Evolutionary conservation across 2,329 filamentous ascomycete genomes (phyloP).

Genomic region (Trichoderma endophyticum): DNA sequence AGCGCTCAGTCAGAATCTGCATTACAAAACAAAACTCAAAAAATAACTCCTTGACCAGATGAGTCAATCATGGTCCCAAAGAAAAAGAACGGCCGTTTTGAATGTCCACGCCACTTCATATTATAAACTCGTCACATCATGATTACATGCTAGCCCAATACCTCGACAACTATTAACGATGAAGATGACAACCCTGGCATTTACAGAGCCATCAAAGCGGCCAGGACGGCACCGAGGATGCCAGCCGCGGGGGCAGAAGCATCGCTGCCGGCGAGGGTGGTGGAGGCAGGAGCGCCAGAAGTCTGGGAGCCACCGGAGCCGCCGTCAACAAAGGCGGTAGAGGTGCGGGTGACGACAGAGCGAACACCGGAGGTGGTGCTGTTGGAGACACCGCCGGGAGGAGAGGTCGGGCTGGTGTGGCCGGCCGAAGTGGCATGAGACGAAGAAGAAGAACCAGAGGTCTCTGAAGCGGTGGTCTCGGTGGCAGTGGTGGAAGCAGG

Average conservation of each 20-base stretch:
- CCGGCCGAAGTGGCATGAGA: conserved; percentile 12
- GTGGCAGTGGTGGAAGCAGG: not conserved
- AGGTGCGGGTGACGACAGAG: conserved; percentile 20
- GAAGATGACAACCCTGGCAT: not conserved
- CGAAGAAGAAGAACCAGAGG: not conserved
- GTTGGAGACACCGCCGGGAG: conserved; percentile 6
- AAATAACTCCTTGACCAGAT: not conserved
- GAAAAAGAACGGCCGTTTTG: not conserved
- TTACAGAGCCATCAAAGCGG: conserved; percentile 35
- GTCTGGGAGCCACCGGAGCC: conserved; percentile 22
- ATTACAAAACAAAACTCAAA: not conserved
- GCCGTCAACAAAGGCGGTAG: conserved; percentile 20
- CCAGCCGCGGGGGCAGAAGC: conserved; percentile 30
- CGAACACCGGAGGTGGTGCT: conserved; percentile 14
- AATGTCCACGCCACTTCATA: not conserved
- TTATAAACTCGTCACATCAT: conserved; percentile 16
- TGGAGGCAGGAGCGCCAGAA: conserved; percentile 13
- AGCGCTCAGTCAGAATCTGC: not conserved
- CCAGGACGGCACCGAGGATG: conserved; percentile 31
- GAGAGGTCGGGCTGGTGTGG: conserved; percentile 6
- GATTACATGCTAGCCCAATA: conserved; percentile 15
- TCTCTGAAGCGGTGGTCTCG: not conserved
- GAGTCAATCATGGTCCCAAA: not conserved
- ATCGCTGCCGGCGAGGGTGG: conserved; percentile 20
- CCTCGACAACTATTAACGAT: conserved; percentile 1